Evolutionary conservation across 1,284 basidiomycete genomes (phyloP), one percentile per base, ranked within the genome.

Genomic region (Coniophora puteana): DNA sequence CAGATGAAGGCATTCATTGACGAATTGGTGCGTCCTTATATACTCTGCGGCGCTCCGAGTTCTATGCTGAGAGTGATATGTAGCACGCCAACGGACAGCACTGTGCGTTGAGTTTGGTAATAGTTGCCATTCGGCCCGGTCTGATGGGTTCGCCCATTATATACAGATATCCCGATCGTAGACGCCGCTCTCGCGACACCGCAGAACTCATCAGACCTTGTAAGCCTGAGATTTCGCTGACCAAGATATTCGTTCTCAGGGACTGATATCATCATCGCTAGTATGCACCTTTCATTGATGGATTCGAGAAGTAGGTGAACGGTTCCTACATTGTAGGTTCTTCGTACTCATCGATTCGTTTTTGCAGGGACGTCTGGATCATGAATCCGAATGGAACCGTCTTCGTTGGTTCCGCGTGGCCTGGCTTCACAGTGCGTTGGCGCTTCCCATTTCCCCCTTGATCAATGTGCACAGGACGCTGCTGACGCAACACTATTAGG

Each of bases 341-440:
- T 36, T 18, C 4, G 24, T 12, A 24, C 6, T n/a, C 8, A 26
- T 25, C 30, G 8, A 27, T 23, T 20, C 10, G 8, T 7, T n/a
- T n/a, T 3, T 26, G 14, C 43, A 81, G 81, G 21, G 69, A 75
- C 33, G 67, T 74, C 0, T 87, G 78, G 54, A 69, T 87, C 37
- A 83, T 73, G 46, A 85, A 86, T 52, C 78, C 77, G 1, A 76
- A 85, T 49, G 76, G 76, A 0, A 72, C 78, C 24, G 67, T 78
- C 48, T 85, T 85, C 57, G 55, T 86, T 8, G 84, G 85, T 6
- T 72, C 79, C 59, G 80, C 86, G 13, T 78, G 75, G 73, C 74
- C 74, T 7, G 76, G 78, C 12, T 72, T 69, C 43, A 69, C 72
- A 1, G 73, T 72, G 24, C 12, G 62, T 49, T 28, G 6, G 32